phyloP scores from a whole-genome alignment of 164 flowering plant species.

The Taxillus chinensis region DNA sequence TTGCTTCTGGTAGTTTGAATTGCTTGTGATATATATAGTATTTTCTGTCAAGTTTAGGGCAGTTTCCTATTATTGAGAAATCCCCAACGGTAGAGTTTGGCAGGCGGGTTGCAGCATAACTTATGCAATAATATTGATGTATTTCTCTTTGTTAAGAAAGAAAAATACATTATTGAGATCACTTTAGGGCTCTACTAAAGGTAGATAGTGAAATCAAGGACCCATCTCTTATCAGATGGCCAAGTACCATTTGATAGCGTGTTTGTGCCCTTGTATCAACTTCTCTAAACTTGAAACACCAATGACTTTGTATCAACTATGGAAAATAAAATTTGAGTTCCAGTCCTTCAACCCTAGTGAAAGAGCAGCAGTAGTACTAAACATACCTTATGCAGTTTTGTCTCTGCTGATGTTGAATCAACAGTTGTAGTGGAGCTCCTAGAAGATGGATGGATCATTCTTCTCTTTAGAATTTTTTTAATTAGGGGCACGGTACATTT shows the following conservation, averaged over 20 bases:
- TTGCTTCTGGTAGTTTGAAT: background rate
- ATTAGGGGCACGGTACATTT: constrained; percentile 44
- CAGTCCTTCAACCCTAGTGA: no score
- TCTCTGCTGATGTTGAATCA: constrained; percentile 51
- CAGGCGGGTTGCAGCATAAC: no score
- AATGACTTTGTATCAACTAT: background rate
- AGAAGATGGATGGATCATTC: constrained; percentile 31
- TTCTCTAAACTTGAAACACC: background rate
- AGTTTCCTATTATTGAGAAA: no score
- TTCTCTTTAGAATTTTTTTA: constrained; percentile 58
- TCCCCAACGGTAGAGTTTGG: no score
- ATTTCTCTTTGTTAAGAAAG: no score
- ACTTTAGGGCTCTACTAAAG: no score
- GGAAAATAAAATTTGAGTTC: no score
- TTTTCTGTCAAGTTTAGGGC: no score
- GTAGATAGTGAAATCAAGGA: background rate
- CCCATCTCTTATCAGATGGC: background rate
- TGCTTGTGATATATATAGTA: no score
- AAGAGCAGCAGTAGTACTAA: background rate
- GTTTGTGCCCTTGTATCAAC: background rate
- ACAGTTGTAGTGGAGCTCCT: constrained; percentile 21
- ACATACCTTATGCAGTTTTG: constrained; percentile 59
- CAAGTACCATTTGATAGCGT: background rate
- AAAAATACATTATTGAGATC: background rate
- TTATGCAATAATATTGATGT: no score